Conservation (phyloP, 306 rosid genomes). For the Casuarina equisetifolia region DNA sequence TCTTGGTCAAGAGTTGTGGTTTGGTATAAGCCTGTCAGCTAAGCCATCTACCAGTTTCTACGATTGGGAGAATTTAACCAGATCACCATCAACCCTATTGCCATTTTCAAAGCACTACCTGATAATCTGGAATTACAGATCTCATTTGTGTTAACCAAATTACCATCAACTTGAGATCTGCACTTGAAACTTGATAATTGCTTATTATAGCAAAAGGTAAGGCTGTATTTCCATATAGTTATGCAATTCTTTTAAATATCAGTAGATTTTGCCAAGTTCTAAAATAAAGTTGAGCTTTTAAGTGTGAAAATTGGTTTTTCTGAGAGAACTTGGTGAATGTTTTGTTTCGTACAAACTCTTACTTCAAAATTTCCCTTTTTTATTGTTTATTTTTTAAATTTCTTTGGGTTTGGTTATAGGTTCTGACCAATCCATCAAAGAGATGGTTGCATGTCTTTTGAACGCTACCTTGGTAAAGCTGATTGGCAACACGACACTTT, state of each 20-base stretch:
- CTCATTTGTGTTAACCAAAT: not conserved
- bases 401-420: not conserved
- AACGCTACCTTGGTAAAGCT: no score
- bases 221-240: not conserved
- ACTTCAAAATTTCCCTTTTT: not conserved
- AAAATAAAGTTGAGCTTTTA: not conserved
- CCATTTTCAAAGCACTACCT: not conserved
- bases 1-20: not conserved
- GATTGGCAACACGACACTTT: conserved; percentile 2
- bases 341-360: not conserved
- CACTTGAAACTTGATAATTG: conserved; percentile 1
- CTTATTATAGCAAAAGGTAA: not conserved
- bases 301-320: not conserved
- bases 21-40: not conserved
- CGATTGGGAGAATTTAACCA: not conserved
- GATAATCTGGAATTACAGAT: not conserved
- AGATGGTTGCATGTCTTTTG: not conserved
- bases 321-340: not conserved
- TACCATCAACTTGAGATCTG: not conserved
- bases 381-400: not conserved
- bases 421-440: not conserved
- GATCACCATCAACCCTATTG: not conserved
- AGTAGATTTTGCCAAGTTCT: not conserved
- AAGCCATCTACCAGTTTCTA: not conserved
- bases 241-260: not conserved